Evolutionary conservation across 305 asterid species (phyloP), one percentile per base, ranked within the genome.

Genomic region (Rubia peregrina): DNA sequence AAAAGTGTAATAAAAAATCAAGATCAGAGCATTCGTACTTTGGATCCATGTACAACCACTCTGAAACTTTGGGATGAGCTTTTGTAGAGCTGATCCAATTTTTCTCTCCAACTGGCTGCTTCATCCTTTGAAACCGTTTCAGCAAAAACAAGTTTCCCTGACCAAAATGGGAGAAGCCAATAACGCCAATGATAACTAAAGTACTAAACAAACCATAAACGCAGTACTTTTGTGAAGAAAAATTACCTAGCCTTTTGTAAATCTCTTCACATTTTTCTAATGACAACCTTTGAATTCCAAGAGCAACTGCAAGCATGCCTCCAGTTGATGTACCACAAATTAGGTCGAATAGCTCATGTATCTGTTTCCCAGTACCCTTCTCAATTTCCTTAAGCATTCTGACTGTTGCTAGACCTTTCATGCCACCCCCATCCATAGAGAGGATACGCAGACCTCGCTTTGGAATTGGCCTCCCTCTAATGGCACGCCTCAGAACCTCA

Each of bases 241-340:
- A 65, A 81, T 64, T 70, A 95, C 99, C 99, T 76, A 95, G 98
- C 74, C 90, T 88, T 84, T 95, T 95, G 88, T 95, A 95, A 83
- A 95, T 85, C 79, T 95, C 99, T 85, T 95, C 99, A 83, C 99
- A 95, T 78, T 85, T 83, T 48, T 88, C 97, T 88, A 95, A 86
- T 71, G 97, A 90, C 97, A 92, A 87, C 83, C 80, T 78, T 80
- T 92, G 90, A 81, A 95, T 87, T 76, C 95, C 99, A 75, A 95
- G 94, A 76, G 99, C 96, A 77, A 95, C 98, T 73, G 99, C 99
- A 79, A 95, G 98, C 98, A 95, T 92, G 70, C 99, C 98, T 59
- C 99, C 99, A 3, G 99, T 95, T 71, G 99, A 95, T 81, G 99
- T 92, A 74, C 99, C 99, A 87, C 99, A 95, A 68, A 95, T 87